phyloP scores from a whole-genome alignment of 2,329 filamentous ascomycete species.

The Botrytis porri region DNA sequence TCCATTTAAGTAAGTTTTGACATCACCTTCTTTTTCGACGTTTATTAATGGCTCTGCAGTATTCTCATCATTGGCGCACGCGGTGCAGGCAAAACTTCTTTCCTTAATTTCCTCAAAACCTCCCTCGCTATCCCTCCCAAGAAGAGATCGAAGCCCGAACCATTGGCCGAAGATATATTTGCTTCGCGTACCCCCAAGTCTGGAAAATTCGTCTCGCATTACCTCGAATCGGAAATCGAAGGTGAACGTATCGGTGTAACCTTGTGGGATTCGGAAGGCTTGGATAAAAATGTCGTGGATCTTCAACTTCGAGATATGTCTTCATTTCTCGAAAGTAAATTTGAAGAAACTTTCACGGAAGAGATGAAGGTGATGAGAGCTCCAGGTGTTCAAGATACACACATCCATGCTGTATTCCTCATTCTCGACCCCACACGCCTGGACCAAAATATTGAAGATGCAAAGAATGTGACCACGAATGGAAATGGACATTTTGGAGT shows the following conservation, averaged over 20 bases:
- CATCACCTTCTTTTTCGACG: neutral
- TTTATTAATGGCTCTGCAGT: slow-evolving; percentile 48
- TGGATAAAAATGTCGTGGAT: slow-evolving; percentile 94
- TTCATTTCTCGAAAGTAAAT: slow-evolving; percentile 93
- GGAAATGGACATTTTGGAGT: slow-evolving; percentile 52
- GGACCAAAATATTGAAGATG: slow-evolving; percentile 73
- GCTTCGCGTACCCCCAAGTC: slow-evolving; percentile 37
- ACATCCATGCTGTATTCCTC: slow-evolving; percentile 94
- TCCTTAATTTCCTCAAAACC: slow-evolving; percentile 90
- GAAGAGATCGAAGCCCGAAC: slow-evolving; percentile 54
- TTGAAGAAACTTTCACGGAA: slow-evolving; percentile 94
- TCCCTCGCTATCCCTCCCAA: slow-evolving; percentile 79
- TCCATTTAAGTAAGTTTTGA: slow-evolving; percentile 86
- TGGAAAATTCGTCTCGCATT: slow-evolving; percentile 80
- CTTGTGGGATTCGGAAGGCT: slow-evolving; percentile 91
- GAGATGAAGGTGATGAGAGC: slow-evolving; percentile 97
- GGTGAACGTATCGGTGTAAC: slow-evolving; percentile 88
- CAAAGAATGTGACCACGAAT: slow-evolving; percentile 47
- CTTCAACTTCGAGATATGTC: slow-evolving; percentile 90
- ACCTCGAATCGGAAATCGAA: slow-evolving; percentile 92
- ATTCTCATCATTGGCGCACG: slow-evolving; percentile 87
- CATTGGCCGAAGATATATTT: slow-evolving; percentile 53
- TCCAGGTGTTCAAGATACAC: slow-evolving; percentile 89
- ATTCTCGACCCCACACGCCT: slow-evolving; percentile 84
- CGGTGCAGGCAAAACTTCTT: slow-evolving; percentile 90